phyloP scores from a whole-genome alignment of 257 asterid genomes.

The Linaria vulgaris region DNA sequence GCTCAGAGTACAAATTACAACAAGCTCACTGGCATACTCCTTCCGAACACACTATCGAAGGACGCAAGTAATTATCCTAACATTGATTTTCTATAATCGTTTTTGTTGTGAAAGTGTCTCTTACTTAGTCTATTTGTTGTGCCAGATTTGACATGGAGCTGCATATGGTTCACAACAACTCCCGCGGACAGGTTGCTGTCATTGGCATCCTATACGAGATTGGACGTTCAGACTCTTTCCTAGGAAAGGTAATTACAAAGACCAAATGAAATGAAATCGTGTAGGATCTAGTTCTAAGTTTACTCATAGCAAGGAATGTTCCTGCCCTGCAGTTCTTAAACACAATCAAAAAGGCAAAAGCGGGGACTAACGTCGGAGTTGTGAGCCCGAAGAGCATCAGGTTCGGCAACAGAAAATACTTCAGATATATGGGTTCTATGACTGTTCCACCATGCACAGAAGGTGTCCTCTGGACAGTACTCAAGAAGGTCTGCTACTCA shows the following conservation, averaged over 20 bases:
- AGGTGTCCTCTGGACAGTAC: constrained; percentile 61
- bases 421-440: constrained; percentile 72
- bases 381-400: constrained; percentile 45
- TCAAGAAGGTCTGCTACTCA: constrained; percentile 57
- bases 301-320: not conserved
- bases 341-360: constrained; percentile 1
- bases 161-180: constrained; percentile 58
- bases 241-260: constrained; percentile 34
- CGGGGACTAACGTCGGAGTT: constrained; percentile 35
- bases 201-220: constrained; percentile 44
- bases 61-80: constrained; percentile 32
- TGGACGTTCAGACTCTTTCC: constrained; percentile 56
- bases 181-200: constrained; percentile 45
- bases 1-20: constrained; percentile 35
- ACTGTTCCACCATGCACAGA: constrained; percentile 81
- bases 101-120: too few species aligned
- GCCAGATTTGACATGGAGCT: constrained; percentile 58
- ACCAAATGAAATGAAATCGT: too few species aligned
- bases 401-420: constrained; percentile 57
- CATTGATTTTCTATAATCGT: too few species aligned
- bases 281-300: too few species aligned
- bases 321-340: constrained; percentile 37
- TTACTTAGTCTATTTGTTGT: not conserved
- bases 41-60: constrained; percentile 60
- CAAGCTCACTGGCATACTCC: constrained; percentile 85